Base-by-base conservation (phyloP, 208 protist genomes). In the Leishmania guyanensis region DNA sequence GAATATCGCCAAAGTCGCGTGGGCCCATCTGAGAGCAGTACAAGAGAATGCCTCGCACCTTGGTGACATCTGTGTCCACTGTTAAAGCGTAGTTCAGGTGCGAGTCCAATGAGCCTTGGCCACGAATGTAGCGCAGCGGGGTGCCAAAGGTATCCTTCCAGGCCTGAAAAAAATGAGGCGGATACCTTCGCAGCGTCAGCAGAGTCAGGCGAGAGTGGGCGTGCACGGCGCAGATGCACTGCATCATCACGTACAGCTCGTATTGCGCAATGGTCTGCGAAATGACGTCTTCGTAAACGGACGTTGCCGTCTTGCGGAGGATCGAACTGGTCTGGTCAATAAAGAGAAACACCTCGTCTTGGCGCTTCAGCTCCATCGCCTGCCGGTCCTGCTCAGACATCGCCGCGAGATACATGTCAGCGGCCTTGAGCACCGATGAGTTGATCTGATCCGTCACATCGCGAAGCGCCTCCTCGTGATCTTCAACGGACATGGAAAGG, bases 21-120 rank as follows among this genome's bases (percentile, higher is more conserved):
- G 81, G 79, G 16, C 94, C 93, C 85, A 95, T 92, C 75, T 97
- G 94, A 6, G 94, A 97, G 86, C 94, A 96, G 87, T 96, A 96
- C 33, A 97, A 68, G 36, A 97, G 84, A 73, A 97, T 91, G 33
- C 94, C 94, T 20, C 93, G 93, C 62, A 97, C 86, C 48, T 75
- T 84, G 0, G 82, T 77, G 16, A 90, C 75, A 66, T 86, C 88
- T 9, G 87, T 82, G 56, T 89, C 87, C 3, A 84, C 85, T 16
- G 79, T 85, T 29, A 97, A 80, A 16, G 94, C 91, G 85, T 91
- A 95, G 81, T 95, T 93, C 5, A 97, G 84, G 83, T 97, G 94
- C 9, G 92, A 88, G 75, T 95, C 91, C 50, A 95, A 77, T 33
- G 92, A 93, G 56, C 92, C 92, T 82, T 96, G 86, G 2, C 94